Percentiles rank a stretch among this genome's conserved stretches.
Evolutionary conservation across 345 rosid genomes (phyloP).

Genomic region (Odontarrhena argentea): DNA sequence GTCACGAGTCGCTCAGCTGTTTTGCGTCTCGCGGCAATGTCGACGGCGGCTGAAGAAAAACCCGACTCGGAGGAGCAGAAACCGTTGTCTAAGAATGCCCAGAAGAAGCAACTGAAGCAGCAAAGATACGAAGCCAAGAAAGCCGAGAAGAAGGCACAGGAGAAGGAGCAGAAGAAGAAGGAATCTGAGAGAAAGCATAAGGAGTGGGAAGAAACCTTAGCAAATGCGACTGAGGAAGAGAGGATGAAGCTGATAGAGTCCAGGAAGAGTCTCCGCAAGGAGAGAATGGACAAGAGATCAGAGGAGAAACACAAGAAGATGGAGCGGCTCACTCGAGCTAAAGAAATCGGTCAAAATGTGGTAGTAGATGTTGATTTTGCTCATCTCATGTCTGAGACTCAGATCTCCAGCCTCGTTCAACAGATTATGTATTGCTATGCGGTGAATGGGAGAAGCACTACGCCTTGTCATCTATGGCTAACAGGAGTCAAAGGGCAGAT

Average conservation of each 20-base stretch:
- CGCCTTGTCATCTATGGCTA: slow-evolving; percentile 82
- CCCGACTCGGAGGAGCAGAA: slow-evolving; percentile 32
- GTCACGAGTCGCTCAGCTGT: not conserved
- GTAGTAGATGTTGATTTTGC: slow-evolving; percentile 84
- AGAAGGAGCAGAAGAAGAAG: slow-evolving; percentile 67
- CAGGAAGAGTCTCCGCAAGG: slow-evolving; percentile 61
- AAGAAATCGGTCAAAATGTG: slow-evolving; percentile 64
- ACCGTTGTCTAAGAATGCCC: slow-evolving; percentile 71
- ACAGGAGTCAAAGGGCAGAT: slow-evolving; percentile 78
- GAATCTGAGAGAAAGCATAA: slow-evolving; percentile 56
- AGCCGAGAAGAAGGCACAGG: slow-evolving; percentile 81
- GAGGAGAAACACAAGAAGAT: slow-evolving; percentile 69
- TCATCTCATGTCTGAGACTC: slow-evolving; percentile 70
- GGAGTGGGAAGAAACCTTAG: slow-evolving; percentile 34
- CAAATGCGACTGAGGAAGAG: slow-evolving; percentile 62
- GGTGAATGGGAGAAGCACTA: slow-evolving; percentile 62
- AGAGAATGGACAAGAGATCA: slow-evolving; percentile 73
- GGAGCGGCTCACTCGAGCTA: slow-evolving; percentile 60
- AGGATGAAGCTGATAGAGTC: slow-evolving; percentile 65
- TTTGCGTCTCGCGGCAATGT: slow-evolving; percentile 21
- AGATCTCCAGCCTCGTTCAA: slow-evolving; percentile 89
- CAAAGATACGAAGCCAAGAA: slow-evolving; percentile 75
- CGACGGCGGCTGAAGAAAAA: slow-evolving; percentile 38
- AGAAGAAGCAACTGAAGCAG: slow-evolving; percentile 81
- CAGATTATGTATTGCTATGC: slow-evolving; percentile 98